Evolutionary conservation across 2,329 filamentous ascomycete species (phyloP).

Genomic region (Ramichloridium luteum): DNA sequence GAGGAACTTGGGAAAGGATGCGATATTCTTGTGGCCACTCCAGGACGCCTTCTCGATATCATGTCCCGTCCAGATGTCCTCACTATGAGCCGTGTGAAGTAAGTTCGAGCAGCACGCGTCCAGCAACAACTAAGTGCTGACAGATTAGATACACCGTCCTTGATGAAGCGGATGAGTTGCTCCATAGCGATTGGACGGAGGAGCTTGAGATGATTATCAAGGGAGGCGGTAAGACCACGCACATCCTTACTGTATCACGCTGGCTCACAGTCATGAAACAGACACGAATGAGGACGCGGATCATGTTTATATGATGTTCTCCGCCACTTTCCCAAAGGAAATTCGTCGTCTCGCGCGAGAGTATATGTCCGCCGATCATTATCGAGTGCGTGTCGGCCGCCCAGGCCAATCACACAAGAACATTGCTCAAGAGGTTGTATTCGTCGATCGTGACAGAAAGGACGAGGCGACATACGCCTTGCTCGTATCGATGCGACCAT

Average conservation of each 20-base stretch:
- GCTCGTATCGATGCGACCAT: conserved; percentile 55
- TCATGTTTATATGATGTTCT: conserved; percentile 70
- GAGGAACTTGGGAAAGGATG: conserved; percentile 69
- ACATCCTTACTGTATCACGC: not conserved
- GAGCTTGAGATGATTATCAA: conserved; percentile 64
- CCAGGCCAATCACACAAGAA: conserved; percentile 66
- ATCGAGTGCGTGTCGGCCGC: conserved; percentile 77
- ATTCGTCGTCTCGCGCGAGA: conserved; percentile 65
- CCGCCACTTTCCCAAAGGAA: conserved; percentile 78
- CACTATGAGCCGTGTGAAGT: conserved; percentile 64
- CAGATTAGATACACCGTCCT: conserved; percentile 54
- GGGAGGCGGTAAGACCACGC: conserved; percentile 56
- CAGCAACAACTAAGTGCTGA: conserved; percentile 7
- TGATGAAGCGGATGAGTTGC: conserved; percentile 91
- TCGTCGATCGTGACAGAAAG: conserved; percentile 55
- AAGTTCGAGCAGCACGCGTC: conserved; percentile 30
- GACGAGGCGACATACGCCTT: conserved; percentile 59
- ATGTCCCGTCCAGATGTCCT: conserved; percentile 59
- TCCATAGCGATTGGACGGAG: conserved; percentile 62
- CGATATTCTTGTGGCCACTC: conserved; percentile 77
- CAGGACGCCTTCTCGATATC: conserved; percentile 75
- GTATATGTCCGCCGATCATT: conserved; percentile 60
- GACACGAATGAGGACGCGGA: conserved; percentile 66
- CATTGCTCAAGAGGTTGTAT: conserved; percentile 65
- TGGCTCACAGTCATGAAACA: conserved; percentile 15